These are phyloP conservation scores for Leishmania arabica DNA, from an alignment of 208 protist genomes.

Conservation along the genomic window DNA sequence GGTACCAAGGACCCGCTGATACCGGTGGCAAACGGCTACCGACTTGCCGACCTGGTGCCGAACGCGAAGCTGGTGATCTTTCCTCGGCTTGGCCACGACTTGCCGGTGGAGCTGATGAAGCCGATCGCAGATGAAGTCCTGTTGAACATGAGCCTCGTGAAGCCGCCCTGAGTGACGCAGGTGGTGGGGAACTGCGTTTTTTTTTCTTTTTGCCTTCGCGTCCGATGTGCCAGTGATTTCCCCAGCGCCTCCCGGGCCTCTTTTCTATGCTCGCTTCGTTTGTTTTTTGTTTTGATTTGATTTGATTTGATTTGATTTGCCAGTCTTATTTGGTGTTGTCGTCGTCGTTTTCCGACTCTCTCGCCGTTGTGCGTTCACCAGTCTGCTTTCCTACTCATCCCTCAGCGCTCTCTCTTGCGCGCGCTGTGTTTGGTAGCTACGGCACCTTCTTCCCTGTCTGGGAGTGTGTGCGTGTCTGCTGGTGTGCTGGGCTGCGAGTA, in stretches of 20 bases:
- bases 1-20: conserved; percentile 65
- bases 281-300: neutral
- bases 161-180: neutral
- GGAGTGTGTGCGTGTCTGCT: neutral
- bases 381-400: neutral
- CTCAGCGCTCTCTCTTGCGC: neutral
- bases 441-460: neutral
- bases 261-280: neutral
- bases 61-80: conserved; percentile 72
- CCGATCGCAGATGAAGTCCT: conserved; percentile 55
- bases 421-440: neutral
- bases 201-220: neutral
- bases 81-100: conserved; percentile 61
- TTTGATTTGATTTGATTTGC: neutral
- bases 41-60: conserved; percentile 49
- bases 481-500: neutral
- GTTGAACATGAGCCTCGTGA: conserved; percentile 40
- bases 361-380: neutral
- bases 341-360: neutral
- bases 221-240: neutral
- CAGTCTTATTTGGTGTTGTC: neutral
- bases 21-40: conserved; percentile 61
- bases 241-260: neutral
- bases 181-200: neutral
- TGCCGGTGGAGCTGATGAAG: conserved; percentile 39